Evolutionary conservation across 768 basidiomycete species (phyloP).

Genomic region (Asterophora lycoperdoides): DNA sequence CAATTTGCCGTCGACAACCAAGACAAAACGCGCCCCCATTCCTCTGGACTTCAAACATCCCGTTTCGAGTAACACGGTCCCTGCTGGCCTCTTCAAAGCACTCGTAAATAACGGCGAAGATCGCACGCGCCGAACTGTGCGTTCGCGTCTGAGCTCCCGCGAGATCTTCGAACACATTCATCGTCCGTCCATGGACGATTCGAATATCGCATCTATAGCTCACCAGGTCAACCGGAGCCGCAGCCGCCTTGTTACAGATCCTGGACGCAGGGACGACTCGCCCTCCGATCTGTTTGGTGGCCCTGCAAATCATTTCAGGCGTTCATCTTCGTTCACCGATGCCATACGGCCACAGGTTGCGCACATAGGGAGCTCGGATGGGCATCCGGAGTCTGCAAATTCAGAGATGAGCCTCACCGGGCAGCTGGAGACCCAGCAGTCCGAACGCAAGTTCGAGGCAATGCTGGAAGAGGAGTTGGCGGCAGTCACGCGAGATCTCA

Average conservation of each 20-base stretch:
- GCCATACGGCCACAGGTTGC: conserved; percentile 33
- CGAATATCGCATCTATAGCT: conserved; percentile 65
- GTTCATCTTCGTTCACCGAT: conserved; percentile 56
- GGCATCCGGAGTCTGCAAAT: conserved; percentile 37
- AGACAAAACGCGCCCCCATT: conserved; percentile 66
- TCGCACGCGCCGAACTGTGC: conserved; percentile 64
- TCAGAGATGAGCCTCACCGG: conserved; percentile 49
- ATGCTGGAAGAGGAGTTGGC: conserved; percentile 69
- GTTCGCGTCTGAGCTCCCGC: conserved; percentile 69
- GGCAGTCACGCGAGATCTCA: conserved; percentile 39
- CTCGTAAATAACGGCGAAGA: conserved; percentile 59
- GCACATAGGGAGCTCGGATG: conserved; percentile 22
- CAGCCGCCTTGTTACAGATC: conserved; percentile 55
- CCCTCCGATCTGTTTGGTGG: conserved; percentile 35
- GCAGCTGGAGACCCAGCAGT: conserved; percentile 54
- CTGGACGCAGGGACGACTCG: conserved; percentile 30
- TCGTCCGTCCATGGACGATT: conserved; percentile 74
- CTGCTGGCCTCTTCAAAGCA: conserved; percentile 84
- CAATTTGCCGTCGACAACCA: conserved; percentile 25
- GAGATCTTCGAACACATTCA: conserved; percentile 69
- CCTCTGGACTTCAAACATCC: conserved; percentile 67
- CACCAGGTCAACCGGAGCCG: conserved; percentile 50
- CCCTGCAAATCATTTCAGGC: conserved; percentile 34
- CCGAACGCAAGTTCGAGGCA: conserved; percentile 58
- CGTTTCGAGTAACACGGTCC: conserved; percentile 65